Conservation (phyloP, 176 grass and related monocot genomes). For the Puccinellia tenuiflora region DNA sequence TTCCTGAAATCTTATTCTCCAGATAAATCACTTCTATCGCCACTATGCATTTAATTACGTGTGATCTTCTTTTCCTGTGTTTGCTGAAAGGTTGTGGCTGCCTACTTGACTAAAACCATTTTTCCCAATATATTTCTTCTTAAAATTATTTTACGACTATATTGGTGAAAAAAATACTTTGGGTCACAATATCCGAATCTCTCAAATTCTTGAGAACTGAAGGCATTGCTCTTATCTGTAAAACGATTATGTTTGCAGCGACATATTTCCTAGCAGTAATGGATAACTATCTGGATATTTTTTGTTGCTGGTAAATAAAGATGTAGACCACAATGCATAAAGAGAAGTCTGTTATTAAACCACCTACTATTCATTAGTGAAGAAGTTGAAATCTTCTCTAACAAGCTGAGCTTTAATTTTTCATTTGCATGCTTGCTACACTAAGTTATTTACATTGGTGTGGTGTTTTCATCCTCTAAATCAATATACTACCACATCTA, state of each 20-base stretch:
- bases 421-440: not conserved
- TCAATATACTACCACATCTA: too few species aligned
- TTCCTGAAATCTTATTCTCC: too few species aligned
- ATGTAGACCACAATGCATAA: not conserved
- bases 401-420: not conserved
- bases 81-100: not conserved
- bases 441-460: too few species aligned
- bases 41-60: too few species aligned
- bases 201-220: not conserved
- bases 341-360: not conserved
- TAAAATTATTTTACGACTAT: conserved; percentile 12
- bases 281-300: not conserved
- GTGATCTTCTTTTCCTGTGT: too few species aligned
- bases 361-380: not conserved
- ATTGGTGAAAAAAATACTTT: not conserved
- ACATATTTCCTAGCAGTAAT: not conserved
- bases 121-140: not conserved
- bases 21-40: too few species aligned
- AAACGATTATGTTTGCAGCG: not conserved
- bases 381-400: not conserved
- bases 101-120: not conserved
- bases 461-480: too few species aligned
- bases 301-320: not conserved
- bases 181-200: not conserved
- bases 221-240: not conserved